A percentile compares a stretch with the other conserved stretches of the same genome.
Evolutionary conservation across 2,329 filamentous ascomycete species (phyloP).

Genomic region (Dactylellina drechsleri): DNA sequence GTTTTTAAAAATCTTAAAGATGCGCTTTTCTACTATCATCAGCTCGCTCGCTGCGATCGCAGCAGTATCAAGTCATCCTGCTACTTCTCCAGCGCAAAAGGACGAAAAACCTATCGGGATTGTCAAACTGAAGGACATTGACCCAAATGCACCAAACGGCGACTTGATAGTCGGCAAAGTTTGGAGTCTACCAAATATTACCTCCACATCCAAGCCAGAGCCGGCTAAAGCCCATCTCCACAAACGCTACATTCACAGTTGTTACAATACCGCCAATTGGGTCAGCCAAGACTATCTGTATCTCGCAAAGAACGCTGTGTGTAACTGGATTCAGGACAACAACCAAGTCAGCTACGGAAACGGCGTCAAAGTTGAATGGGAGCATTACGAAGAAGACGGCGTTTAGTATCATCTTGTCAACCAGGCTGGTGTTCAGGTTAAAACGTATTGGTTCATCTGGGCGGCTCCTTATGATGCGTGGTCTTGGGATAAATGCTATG

Average conservation of each 20-base stretch:
- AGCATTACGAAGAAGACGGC: constrained; percentile 17
- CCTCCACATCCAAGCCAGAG: neutral
- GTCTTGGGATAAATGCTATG: constrained; percentile 15
- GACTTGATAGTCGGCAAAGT: constrained; percentile 21
- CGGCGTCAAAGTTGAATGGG: constrained; percentile 5
- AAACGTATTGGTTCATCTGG: constrained; percentile 3
- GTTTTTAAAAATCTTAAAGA: constrained; percentile 1
- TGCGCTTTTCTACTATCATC: constrained; percentile 21
- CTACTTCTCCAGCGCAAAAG: neutral
- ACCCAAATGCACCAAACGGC: constrained; percentile 23
- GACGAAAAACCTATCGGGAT: neutral
- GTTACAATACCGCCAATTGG: neutral
- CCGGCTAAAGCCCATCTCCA: neutral
- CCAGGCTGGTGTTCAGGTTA: neutral
- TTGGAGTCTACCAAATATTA: constrained; percentile 12
- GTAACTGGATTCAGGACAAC: constrained; percentile 6
- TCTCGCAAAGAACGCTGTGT: neutral
- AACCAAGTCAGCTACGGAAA: constrained; percentile 9
- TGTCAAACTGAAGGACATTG: constrained; percentile 18
- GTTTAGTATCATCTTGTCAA: constrained; percentile 13
- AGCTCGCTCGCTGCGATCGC: constrained; percentile 13
- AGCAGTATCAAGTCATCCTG: constrained; percentile 7
- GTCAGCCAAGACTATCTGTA: constrained; percentile 15
- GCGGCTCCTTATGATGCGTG: constrained; percentile 1
- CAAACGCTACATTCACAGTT: constrained; percentile 1